phyloP scores from a whole-genome alignment of 2,329 filamentous ascomycete species.

The Akanthomyces muscarius region DNA sequence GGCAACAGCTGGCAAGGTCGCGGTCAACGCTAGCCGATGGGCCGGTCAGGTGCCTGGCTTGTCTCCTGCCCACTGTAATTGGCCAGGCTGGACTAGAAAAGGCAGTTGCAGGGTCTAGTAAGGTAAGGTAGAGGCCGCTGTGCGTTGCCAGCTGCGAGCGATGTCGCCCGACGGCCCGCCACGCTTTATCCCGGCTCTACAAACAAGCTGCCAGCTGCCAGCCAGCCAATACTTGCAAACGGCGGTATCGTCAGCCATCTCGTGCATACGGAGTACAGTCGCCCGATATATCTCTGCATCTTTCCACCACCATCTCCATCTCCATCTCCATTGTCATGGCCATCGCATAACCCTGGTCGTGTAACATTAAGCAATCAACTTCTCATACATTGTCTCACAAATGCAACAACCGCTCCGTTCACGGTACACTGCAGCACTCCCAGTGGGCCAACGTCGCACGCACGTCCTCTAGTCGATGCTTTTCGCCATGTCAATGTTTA shows the following conservation, averaged over 20 bases:
- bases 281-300: background rate
- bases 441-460: constrained; percentile 5
- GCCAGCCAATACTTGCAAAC: background rate
- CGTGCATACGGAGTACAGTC: too few species aligned
- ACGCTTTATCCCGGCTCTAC: constrained; percentile 1
- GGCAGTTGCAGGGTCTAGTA: background rate
- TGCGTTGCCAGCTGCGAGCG: background rate
- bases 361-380: background rate
- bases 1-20: too few species aligned
- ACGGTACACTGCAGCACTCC: background rate
- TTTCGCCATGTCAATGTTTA: constrained; percentile 1
- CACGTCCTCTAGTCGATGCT: background rate
- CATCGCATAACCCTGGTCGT: too few species aligned
- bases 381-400: background rate
- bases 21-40: constrained; percentile 5
- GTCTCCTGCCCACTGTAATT: background rate
- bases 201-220: background rate
- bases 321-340: background rate
- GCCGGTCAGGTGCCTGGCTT: constrained; percentile 13
- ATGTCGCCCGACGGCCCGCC: constrained; percentile 14
- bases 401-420: background rate
- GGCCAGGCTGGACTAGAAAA: background rate
- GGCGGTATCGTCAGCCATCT: background rate
- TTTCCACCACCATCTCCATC: background rate
- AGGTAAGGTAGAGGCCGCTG: background rate